Evolutionary conservation across 73 alveolate genomes (phyloP).

Genomic region (Paramecium biaurelia): DNA sequence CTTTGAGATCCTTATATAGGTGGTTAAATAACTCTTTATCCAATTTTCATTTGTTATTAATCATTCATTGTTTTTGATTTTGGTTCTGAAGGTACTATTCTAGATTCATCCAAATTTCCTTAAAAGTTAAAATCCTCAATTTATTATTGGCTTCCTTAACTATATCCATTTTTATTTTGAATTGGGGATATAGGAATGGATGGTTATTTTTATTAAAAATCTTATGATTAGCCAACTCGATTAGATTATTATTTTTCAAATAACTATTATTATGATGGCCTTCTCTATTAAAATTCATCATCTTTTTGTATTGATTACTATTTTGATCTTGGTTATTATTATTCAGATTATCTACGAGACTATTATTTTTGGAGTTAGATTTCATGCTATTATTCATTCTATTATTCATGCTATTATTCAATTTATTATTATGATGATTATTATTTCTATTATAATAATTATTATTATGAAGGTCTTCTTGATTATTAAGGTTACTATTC

Average conservation of each 20-base stretch:
- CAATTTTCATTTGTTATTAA: not conserved
- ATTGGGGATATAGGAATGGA: not conserved
- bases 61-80: not conserved
- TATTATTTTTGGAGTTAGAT: not conserved
- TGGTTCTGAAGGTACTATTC: not conserved
- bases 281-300: not conserved
- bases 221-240: not conserved
- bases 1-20: constrained; percentile 6
- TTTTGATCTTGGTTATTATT: not conserved
- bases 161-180: not conserved
- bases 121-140: not conserved
- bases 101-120: not conserved
- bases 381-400: not conserved
- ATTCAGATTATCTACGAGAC: not conserved
- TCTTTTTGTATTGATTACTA: not conserved
- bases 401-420: not conserved
- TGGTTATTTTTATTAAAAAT: not conserved
- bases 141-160: not conserved
- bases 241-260: not conserved
- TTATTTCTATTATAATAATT: not conserved
- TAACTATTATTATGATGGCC: not conserved
- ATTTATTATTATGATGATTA: not conserved
- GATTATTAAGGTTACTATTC: not conserved
- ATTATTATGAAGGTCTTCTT: not conserved
- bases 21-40: not conserved